Conservation (phyloP, 2,329 filamentous ascomycete species). For the Diaporthe aspalathi region DNA sequence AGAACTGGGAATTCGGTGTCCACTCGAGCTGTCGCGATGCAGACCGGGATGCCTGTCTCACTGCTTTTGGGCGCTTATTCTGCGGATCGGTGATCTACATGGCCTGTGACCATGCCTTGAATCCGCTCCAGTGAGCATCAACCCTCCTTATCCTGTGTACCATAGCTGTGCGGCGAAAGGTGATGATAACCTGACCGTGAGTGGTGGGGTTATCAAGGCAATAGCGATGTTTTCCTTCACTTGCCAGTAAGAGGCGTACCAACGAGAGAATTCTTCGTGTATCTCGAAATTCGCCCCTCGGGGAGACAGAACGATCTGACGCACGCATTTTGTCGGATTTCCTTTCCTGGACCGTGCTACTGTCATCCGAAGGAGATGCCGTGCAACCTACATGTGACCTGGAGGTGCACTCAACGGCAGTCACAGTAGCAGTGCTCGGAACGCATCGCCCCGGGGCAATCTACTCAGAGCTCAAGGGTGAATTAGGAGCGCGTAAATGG, state of each 20-base stretch:
- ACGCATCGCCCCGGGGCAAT: not conserved
- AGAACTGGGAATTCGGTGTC: not conserved
- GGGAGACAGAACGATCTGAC: not conserved
- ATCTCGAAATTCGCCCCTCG: not conserved
- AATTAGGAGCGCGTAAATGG: not conserved
- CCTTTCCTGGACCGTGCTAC: not conserved
- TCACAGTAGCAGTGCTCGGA: too few species aligned
- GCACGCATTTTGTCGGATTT: not conserved
- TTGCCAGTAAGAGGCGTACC: not conserved
- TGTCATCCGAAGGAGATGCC: not conserved
- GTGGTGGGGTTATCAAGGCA: not conserved
- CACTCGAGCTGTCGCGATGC: not conserved
- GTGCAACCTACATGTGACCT: not conserved
- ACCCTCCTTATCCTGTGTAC: constrained; percentile 1
- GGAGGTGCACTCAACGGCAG: not conserved
- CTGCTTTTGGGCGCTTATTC: not conserved
- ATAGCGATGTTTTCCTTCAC: not conserved
- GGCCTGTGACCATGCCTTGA: not conserved
- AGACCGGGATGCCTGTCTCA: not conserved
- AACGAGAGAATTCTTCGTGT: not conserved
- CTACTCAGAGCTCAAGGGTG: not conserved
- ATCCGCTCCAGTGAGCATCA: constrained; percentile 8
- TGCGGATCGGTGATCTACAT: not conserved
- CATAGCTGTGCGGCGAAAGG: not conserved
- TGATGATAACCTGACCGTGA: not conserved